Conservation (phyloP, 805 yeast species). For the Nakazawaea siamensis region DNA sequence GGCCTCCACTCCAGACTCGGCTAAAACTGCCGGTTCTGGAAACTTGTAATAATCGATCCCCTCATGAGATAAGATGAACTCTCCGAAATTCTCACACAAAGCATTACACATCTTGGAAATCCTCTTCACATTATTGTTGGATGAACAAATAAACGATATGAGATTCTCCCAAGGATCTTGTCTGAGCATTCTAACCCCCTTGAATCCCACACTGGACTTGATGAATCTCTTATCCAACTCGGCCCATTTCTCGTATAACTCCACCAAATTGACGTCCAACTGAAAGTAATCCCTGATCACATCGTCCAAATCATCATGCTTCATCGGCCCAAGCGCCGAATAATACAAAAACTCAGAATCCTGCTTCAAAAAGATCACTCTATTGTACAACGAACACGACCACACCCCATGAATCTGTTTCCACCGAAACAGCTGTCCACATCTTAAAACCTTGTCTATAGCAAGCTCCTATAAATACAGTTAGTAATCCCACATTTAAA, state of each 20-base stretch:
- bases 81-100: conserved; percentile 66
- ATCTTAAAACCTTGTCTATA: conserved; percentile 59
- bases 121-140: conserved; percentile 92
- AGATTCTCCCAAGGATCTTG: conserved; percentile 98
- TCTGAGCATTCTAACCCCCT: conserved; percentile 75
- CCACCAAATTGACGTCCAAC: conserved; percentile 42
- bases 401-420: conserved; percentile 52
- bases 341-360: conserved; percentile 43
- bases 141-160: conserved; percentile 84
- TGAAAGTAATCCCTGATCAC: conserved; percentile 66
- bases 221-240: conserved; percentile 41
- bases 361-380: conserved; percentile 61
- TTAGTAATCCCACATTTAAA: conserved; percentile 2
- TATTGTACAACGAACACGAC: conserved; percentile 53
- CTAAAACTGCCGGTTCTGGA: conserved; percentile 55
- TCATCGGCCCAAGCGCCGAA: conserved; percentile 26
- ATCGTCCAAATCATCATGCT: conserved; percentile 22
- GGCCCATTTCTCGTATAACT: conserved; percentile 58
- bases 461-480: conserved; percentile 34
- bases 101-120: conserved; percentile 89
- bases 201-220: conserved; percentile 25
- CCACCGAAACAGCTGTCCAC: conserved; percentile 87
- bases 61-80: conserved; percentile 25
- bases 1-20: conserved; percentile 17
- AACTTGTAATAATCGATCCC: conserved; percentile 61